Evolutionary conservation across 2,329 filamentous ascomycete species (phyloP).

Genomic region (Zymoseptoria pseudotritici): DNA sequence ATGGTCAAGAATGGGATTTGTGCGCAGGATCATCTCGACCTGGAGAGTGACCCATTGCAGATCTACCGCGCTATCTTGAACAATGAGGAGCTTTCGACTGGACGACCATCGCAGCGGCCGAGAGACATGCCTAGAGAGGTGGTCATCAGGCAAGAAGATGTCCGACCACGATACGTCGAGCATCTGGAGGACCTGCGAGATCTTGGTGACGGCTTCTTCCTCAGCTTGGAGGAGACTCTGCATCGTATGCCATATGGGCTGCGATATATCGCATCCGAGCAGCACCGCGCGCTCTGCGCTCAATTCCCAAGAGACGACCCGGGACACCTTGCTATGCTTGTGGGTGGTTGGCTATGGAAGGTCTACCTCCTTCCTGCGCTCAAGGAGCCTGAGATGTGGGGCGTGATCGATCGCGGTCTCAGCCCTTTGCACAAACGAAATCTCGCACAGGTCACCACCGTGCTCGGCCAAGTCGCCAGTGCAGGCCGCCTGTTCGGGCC

Average conservation of each 20-base stretch:
- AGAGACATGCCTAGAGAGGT: constrained; percentile 83
- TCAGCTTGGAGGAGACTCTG: constrained; percentile 71
- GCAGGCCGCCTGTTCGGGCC: constrained; percentile 85
- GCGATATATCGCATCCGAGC: constrained; percentile 78
- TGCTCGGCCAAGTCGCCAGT: constrained; percentile 78
- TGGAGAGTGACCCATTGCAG: constrained; percentile 95
- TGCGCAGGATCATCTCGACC: constrained; percentile 79
- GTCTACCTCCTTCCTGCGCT: constrained; percentile 88
- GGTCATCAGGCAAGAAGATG: constrained; percentile 93
- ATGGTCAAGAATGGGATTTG: constrained; percentile 87
- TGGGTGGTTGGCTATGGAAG: constrained; percentile 88
- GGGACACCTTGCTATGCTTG: constrained; percentile 70
- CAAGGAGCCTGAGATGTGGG: constrained; percentile 82
- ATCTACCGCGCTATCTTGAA: constrained; percentile 95
- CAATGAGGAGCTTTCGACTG: constrained; percentile 92
- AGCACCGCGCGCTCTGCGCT: constrained; percentile 67
- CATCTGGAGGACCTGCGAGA: constrained; percentile 90
- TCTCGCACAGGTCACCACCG: constrained; percentile 80
- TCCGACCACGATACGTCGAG: constrained; percentile 83
- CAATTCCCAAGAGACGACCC: constrained; percentile 76
- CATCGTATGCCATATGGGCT: constrained; percentile 89
- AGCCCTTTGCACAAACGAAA: constrained; percentile 92
- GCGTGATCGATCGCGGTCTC: constrained; percentile 81
- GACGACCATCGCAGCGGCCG: constrained; percentile 69
- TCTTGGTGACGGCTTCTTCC: constrained; percentile 85